Evolutionary conservation across 208 protist species (phyloP).

Genomic region (Wallacemonas sp.): DNA sequence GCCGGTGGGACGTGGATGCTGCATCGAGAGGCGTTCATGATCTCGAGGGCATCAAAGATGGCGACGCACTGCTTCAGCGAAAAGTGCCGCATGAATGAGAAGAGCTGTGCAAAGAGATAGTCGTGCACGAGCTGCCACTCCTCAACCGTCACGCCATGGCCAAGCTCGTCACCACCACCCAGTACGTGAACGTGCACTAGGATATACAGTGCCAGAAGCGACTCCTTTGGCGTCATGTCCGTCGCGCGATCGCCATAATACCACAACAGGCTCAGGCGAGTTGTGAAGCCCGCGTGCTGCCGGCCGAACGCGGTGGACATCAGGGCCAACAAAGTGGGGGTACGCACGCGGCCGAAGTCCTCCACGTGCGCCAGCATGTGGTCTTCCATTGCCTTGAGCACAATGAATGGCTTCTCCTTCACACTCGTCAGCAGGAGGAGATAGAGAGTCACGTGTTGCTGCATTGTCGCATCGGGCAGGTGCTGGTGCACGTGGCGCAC

Average conservation of each 20-base stretch:
- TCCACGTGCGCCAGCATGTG: conserved; percentile 14
- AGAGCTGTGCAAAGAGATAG: conserved; percentile 59
- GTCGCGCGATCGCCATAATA: conserved; percentile 11
- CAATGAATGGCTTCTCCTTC: conserved; percentile 57
- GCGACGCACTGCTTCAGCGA: conserved; percentile 38
- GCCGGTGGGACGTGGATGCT: conserved; percentile 36
- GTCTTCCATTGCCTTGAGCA: conserved; percentile 46
- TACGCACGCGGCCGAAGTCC: conserved; percentile 21
- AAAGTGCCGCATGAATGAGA: conserved; percentile 31
- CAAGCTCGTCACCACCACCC: conserved; percentile 15
- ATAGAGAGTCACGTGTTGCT: conserved; percentile 45
- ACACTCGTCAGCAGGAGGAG: conserved; percentile 18
- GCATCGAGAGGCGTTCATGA: conserved; percentile 50
- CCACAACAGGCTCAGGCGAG: conserved; percentile 5
- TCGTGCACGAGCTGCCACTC: conserved; percentile 50
- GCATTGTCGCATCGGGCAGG: conserved; percentile 32
- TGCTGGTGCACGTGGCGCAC: conserved; percentile 50
- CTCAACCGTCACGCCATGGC: background rate
- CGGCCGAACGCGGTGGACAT: conserved; percentile 23
- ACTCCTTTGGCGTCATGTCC: conserved; percentile 16
- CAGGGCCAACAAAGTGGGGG: conserved; percentile 23
- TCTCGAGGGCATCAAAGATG: conserved; percentile 53
- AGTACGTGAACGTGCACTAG: conserved; percentile 15
- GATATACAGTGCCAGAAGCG: conserved; percentile 16
- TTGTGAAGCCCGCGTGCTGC: conserved; percentile 1